Evolutionary conservation across 2,329 filamentous ascomycete genomes (phyloP).

Genomic region (Aspergillus cejpii): DNA sequence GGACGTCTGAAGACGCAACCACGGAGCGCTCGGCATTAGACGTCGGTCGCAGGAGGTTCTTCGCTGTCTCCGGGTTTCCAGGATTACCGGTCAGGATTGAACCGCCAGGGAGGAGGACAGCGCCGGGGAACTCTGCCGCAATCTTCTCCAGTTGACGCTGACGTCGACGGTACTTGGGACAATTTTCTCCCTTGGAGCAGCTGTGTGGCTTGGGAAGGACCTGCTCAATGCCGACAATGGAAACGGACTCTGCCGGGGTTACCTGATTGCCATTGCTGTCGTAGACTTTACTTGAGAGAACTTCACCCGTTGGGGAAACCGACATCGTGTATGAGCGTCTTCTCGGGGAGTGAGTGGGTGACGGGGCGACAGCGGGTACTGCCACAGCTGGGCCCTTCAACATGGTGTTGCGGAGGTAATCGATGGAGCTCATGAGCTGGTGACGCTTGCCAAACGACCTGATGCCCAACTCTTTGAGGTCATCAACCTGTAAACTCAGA

Average conservation of each 20-base stretch:
- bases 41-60: conserved; percentile 48
- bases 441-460: conserved; percentile 59
- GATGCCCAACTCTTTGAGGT: conserved; percentile 58
- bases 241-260: conserved; percentile 75
- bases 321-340: too few relatives aligned
- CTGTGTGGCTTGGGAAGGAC: conserved; percentile 80
- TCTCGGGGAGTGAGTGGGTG: too few relatives aligned
- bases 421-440: conserved; percentile 46
- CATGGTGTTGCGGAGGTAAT: neutral
- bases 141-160: conserved; percentile 70
- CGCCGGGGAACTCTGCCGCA: conserved; percentile 67
- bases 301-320: too few relatives aligned
- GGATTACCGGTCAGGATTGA: conserved; percentile 62
- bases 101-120: conserved; percentile 53
- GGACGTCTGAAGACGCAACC: neutral
- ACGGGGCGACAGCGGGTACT: too few relatives aligned
- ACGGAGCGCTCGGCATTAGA: neutral
- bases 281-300: conserved; percentile 79
- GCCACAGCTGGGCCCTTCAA: too few relatives aligned
- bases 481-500: conserved; percentile 85
- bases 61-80: conserved; percentile 62
- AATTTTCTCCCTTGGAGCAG: conserved; percentile 81
- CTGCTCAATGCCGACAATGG: conserved; percentile 88
- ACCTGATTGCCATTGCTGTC: conserved; percentile 87
- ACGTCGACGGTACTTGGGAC: conserved; percentile 71